These are phyloP conservation scores for Haplosporangium sp. DNA, from an alignment of 371 early-diverging fungal species.

Conservation along the genomic window DNA sequence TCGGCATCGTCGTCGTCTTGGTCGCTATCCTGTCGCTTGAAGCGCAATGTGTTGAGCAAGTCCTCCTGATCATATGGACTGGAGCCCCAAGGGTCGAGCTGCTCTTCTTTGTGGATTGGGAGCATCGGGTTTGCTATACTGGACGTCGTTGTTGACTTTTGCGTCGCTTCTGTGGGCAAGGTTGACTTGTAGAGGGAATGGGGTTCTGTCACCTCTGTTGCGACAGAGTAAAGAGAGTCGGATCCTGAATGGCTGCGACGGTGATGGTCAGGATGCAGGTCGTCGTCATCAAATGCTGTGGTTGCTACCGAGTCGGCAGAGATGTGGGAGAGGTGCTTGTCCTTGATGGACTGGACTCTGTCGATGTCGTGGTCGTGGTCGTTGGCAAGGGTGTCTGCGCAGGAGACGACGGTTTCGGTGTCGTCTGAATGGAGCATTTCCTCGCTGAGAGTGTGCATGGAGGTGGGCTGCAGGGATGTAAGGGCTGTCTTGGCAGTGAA, in stretches of 20 bases:
- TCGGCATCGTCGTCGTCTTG: conserved; percentile 24
- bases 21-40: conserved; percentile 30
- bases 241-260: conserved; percentile 35
- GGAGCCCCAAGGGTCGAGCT: conserved; percentile 49
- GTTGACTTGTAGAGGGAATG: conserved; percentile 11
- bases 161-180: not conserved
- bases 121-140: not conserved
- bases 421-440: conserved; percentile 12
- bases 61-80: conserved; percentile 50
- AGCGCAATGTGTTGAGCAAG: conserved; percentile 32
- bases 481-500: not conserved
- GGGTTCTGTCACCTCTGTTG: conserved; percentile 42
- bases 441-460: conserved; percentile 28
- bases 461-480: not conserved
- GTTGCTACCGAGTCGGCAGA: conserved; percentile 48
- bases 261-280: conserved; percentile 24
- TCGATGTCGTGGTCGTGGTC: conserved; percentile 1
- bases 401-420: conserved; percentile 28
- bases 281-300: conserved; percentile 33
- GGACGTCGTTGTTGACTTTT: not conserved
- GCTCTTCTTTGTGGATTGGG: conserved; percentile 22
- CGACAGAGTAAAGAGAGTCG: conserved; percentile 42
- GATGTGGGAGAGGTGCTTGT: conserved; percentile 45
- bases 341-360: conserved; percentile 15
- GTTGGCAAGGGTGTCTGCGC: conserved; percentile 7